Conservation (phyloP, 495 filamentous ascomycete genomes). For the Podospora didyma region DNA sequence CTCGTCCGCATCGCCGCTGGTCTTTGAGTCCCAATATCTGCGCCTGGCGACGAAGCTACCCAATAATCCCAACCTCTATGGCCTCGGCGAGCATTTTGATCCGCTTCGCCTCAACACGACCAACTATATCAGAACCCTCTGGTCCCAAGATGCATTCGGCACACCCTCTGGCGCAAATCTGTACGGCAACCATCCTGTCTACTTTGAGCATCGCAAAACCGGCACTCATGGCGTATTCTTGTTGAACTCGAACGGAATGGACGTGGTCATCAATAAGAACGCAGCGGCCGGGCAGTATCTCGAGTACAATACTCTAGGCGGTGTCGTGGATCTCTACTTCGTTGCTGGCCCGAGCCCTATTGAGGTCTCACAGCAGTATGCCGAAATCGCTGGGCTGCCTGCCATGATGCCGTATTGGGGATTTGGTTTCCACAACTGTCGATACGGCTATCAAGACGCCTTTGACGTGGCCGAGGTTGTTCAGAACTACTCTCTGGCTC, state of each 20-base stretch:
- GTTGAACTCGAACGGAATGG: conserved; percentile 82
- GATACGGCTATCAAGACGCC: conserved; percentile 75
- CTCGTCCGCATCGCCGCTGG: conserved; percentile 60
- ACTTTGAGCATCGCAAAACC: conserved; percentile 68
- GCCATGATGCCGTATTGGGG: conserved; percentile 85
- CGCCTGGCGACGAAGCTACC: conserved; percentile 68
- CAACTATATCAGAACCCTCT: conserved; percentile 76
- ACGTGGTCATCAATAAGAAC: conserved; percentile 72
- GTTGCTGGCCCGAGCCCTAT: conserved; percentile 67
- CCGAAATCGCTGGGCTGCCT: conserved; percentile 62
- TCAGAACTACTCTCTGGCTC: conserved; percentile 70
- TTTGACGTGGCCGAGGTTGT: conserved; percentile 77
- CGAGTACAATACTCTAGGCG: conserved; percentile 80
- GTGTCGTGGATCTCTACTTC: conserved; percentile 83
- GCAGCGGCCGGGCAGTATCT: conserved; percentile 63
- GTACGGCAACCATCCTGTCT: conserved; percentile 81
- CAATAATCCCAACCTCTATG: conserved; percentile 67
- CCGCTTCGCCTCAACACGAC: conserved; percentile 65
- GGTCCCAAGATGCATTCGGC: conserved; percentile 70
- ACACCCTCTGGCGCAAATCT: conserved; percentile 56
- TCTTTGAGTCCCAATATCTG: conserved; percentile 80
- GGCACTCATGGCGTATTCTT: conserved; percentile 82
- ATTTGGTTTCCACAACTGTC: conserved; percentile 80
- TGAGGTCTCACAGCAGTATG: conserved; percentile 71
- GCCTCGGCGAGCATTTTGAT: conserved; percentile 77